Conservation (phyloP, 2,329 filamentous ascomycete species). For the Reticulascus tulasneorum region DNA sequence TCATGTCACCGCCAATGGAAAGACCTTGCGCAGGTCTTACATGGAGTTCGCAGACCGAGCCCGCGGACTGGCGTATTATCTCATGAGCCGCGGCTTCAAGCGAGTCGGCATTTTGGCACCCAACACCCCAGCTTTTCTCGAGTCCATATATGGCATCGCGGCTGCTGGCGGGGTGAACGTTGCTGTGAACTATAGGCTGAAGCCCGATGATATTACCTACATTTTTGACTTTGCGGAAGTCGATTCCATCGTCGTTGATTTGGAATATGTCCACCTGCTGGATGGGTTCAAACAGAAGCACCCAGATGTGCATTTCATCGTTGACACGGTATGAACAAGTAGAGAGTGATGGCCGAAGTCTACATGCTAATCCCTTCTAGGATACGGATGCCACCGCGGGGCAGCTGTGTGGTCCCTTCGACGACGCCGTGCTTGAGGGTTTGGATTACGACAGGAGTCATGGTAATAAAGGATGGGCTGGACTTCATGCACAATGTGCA, state of each 20-base stretch:
- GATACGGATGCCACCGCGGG: constrained; percentile 78
- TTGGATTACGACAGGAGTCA: constrained; percentile 64
- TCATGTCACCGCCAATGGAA: constrained; percentile 76
- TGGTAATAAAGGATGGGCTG: constrained; percentile 71
- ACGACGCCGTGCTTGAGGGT: constrained; percentile 79
- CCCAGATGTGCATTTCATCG: constrained; percentile 63
- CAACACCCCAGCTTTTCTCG: constrained; percentile 92
- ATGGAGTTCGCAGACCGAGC: constrained; percentile 80
- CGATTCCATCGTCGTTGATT: constrained; percentile 81
- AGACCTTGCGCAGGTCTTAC: constrained; percentile 73
- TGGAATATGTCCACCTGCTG: constrained; percentile 71
- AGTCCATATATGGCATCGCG: constrained; percentile 82
- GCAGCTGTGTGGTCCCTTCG: constrained; percentile 72
- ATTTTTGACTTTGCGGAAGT: constrained; percentile 86
- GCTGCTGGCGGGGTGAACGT: constrained; percentile 78
- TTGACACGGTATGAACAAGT: too few species aligned
- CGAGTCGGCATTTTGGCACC: constrained; percentile 82
- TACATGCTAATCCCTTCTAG: too few species aligned
- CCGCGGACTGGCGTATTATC: constrained; percentile 80
- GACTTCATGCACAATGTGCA: constrained; percentile 63
- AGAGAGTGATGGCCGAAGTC: too few species aligned
- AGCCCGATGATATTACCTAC: constrained; percentile 81
- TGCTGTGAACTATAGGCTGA: constrained; percentile 60
- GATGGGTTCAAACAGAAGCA: constrained; percentile 59
- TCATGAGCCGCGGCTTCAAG: constrained; percentile 68